A percentile compares a stretch with the other conserved stretches of the same genome.
phyloP scores from a whole-genome alignment of 1,284 basidiomycete species.

The Boletus albobrunnescens region DNA sequence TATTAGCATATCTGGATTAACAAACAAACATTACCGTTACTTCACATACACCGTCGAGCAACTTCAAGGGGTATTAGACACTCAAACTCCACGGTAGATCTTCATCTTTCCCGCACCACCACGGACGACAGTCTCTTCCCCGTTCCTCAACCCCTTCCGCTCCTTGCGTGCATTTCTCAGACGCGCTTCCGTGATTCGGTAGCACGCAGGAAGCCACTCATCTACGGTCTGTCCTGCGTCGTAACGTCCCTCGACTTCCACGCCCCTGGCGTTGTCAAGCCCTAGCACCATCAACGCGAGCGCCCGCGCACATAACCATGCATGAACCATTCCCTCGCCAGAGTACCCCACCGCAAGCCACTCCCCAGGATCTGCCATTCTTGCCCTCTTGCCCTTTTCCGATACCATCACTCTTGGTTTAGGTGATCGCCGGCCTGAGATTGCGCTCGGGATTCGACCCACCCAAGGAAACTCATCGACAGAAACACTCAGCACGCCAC shows the following conservation, averaged over 20 bases:
- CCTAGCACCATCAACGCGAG: slow-evolving; percentile 55
- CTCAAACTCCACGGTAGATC: slow-evolving; percentile 20
- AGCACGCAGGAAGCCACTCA: slow-evolving; percentile 49
- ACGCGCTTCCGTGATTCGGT: slow-evolving; percentile 48
- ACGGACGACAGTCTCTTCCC: slow-evolving; percentile 2
- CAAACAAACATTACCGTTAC: not conserved
- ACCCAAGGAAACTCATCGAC: slow-evolving; percentile 55
- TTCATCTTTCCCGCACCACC: slow-evolving; percentile 30
- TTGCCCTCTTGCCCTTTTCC: slow-evolving; percentile 6
- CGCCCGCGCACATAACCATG: slow-evolving; percentile 56
- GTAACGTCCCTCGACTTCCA: slow-evolving; percentile 21
- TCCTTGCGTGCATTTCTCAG: slow-evolving; percentile 29
- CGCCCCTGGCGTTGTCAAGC: slow-evolving; percentile 28
- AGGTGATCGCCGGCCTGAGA: slow-evolving; percentile 34
- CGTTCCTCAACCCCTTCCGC: slow-evolving; percentile 5
- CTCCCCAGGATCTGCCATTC: slow-evolving; percentile 37
- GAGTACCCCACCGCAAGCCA: slow-evolving; percentile 58
- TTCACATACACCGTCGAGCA: not conserved
- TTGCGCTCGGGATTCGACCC: slow-evolving; percentile 43
- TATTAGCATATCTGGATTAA: too few relatives aligned
- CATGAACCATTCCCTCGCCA: slow-evolving; percentile 67
- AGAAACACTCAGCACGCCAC: slow-evolving; percentile 56
- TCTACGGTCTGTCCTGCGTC: slow-evolving; percentile 27
- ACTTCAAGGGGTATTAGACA: not conserved
- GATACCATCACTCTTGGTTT: not conserved